Percentiles rank a stretch among this genome's conserved stretches.
Evolutionary conservation across 2,329 filamentous ascomycete species (phyloP).

Genomic region (Pezicula radicicola): DNA sequence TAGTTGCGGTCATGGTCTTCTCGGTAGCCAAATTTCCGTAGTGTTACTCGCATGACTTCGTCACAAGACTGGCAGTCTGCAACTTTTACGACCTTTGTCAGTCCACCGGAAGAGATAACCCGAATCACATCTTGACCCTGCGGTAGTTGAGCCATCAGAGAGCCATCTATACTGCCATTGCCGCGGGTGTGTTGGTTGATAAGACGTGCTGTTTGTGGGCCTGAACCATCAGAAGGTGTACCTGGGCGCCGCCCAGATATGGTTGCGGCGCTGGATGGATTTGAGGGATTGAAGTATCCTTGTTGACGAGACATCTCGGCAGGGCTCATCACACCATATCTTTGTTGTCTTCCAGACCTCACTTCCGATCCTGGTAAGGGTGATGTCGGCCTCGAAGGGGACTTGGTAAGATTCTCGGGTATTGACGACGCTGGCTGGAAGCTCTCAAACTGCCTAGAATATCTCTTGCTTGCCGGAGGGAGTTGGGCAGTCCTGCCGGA

Average conservation of each 20-base stretch:
- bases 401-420: constrained; percentile 43
- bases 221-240: constrained; percentile 55
- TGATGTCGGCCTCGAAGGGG: constrained; percentile 67
- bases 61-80: constrained; percentile 88
- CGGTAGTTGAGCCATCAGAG: constrained; percentile 82
- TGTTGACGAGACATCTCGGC: constrained; percentile 46
- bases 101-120: constrained; percentile 87
- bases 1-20: constrained; percentile 93
- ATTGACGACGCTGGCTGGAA: constrained; percentile 22
- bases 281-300: constrained; percentile 51
- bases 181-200: constrained; percentile 71
- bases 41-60: constrained; percentile 85
- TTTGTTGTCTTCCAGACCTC: constrained; percentile 33
- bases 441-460: constrained; percentile 57
- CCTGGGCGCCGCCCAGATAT: constrained; percentile 51
- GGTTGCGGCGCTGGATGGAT: constrained; percentile 46
- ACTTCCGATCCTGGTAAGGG: constrained; percentile 41
- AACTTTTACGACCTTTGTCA: constrained; percentile 92
- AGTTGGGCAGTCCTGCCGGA: constrained; percentile 45
- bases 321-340: constrained; percentile 59
- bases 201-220: constrained; percentile 57
- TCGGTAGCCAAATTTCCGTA: constrained; percentile 83
- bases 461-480: constrained; percentile 55
- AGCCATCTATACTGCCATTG: constrained; percentile 80
- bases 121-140: constrained; percentile 85